Evolutionary conservation across 1,139 yeast genomes (phyloP), one percentile per base, ranked within the genome.

Genomic region (Sugiyamaella grinbergsii): DNA sequence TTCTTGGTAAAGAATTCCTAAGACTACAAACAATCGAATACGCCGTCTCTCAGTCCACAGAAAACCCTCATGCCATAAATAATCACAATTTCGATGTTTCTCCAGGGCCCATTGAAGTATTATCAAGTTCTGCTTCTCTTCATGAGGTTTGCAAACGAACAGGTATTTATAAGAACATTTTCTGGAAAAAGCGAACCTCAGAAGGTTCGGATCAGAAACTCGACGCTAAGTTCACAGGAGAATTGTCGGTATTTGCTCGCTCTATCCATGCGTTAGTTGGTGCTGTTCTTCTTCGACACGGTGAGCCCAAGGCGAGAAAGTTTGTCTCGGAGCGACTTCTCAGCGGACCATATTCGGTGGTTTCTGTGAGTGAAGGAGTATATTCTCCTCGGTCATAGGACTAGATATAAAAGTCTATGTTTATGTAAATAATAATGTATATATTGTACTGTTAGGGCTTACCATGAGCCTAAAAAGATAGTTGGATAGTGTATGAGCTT

Each of bases 241-340:
- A 57, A 38, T 33, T 45, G 32, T 56, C 78, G 47, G 83, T 88
- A 4, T 79, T 79, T 57, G 83, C 93, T 1, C 83, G 86, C 58
- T 79, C 86, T 63, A 69, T 88, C 50, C 78, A 80, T 61, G 91
- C 96, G 5, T 70, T 90, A 52, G 74, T 90, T 29, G 98, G 97
- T 15, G 96, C 94, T 1, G 79, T 91, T 44, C 74, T 85, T 42
- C 71, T 83, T 52, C 76, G 78, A 43, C 83, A 85, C 60, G 97
- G 97, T 2, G 66, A 65, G 38, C 49, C 61, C 4, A 62, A 58
- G 39, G 76, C 76, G 11, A 54, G 54, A 36, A 49, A 59, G 36
- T 72, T 73, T 55, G 62, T 69, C 4, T 47, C 54, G 13, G 63
- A 64, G 23, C 62, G 62, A 44, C 58, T 71, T 32, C 54, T 71